These are phyloP conservation scores for Lodderomyces parapsilosis DNA, from an alignment of 1,139 yeast species.

Conservation along the genomic window DNA sequence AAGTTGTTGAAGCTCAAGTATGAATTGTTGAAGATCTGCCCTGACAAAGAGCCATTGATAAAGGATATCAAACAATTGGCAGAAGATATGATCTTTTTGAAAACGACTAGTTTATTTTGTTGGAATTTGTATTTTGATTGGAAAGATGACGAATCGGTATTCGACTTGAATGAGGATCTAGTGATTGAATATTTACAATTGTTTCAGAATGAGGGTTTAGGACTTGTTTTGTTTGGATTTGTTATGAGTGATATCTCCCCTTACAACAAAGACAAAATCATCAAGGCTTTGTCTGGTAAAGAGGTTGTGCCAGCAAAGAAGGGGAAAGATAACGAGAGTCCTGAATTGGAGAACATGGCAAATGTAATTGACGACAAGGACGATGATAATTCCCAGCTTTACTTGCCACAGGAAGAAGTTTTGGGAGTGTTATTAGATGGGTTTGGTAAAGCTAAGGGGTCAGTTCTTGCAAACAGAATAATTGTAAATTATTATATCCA, in stretches of 20 bases:
- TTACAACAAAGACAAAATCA: slow-evolving; percentile 32
- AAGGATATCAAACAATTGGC: slow-evolving; percentile 54
- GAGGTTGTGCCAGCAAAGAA: slow-evolving; percentile 1
- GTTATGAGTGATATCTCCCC: slow-evolving; percentile 69
- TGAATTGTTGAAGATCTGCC: slow-evolving; percentile 45
- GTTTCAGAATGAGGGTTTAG: slow-evolving; percentile 65
- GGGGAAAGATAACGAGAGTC: slow-evolving; percentile 3
- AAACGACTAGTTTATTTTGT: slow-evolving; percentile 58
- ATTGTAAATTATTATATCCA: slow-evolving; percentile 60
- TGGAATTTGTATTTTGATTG: slow-evolving; percentile 82
- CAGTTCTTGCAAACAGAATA: slow-evolving; percentile 65
- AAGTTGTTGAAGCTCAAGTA: slow-evolving; percentile 57
- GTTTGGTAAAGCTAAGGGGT: slow-evolving; percentile 42
- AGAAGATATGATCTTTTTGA: slow-evolving; percentile 72
- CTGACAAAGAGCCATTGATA: slow-evolving; percentile 37
- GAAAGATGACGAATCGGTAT: slow-evolving; percentile 55
- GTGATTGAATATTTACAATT: slow-evolving; percentile 50
- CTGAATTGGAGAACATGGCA: slow-evolving; percentile 18
- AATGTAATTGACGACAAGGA: slow-evolving; percentile 21
- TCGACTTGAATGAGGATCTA: slow-evolving; percentile 49
- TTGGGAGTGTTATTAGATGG: slow-evolving; percentile 57
- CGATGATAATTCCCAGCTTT: slow-evolving; percentile 14
- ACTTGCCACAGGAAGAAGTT: slow-evolving; percentile 51
- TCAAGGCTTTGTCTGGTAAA: slow-evolving; percentile 14
- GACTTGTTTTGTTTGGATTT: slow-evolving; percentile 60